These are phyloP conservation scores for Rubus parviflorus DNA, from an alignment of 306 rosid species.

Conservation along the genomic window DNA sequence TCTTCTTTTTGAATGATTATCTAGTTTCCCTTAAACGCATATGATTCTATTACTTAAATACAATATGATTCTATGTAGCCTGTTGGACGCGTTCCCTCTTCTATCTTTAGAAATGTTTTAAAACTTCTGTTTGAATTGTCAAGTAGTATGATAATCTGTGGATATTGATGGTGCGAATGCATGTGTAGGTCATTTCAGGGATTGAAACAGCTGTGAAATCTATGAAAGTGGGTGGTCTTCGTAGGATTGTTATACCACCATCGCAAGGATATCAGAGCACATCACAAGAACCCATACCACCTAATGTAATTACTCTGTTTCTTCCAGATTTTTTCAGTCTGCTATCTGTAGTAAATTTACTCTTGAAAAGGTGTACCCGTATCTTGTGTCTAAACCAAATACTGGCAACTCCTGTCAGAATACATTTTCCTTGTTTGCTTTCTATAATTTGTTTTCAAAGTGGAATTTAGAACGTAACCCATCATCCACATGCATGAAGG, in stretches of 20 bases:
- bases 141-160: neutral
- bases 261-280: constrained; percentile 90
- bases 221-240: constrained; percentile 85
- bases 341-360: neutral
- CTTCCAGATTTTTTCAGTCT: constrained; percentile 14
- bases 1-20: too few species aligned
- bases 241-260: constrained; percentile 82
- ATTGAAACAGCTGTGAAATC: constrained; percentile 78
- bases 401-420: neutral
- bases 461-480: neutral
- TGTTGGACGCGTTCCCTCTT: neutral
- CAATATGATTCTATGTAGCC: neutral
- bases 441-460: neutral
- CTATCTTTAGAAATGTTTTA: neutral
- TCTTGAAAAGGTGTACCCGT: neutral
- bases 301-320: constrained; percentile 55
- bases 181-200: constrained; percentile 73
- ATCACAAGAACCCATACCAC: constrained; percentile 88
- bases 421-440: neutral
- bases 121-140: neutral
- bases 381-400: neutral
- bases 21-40: too few species aligned
- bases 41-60: neutral
- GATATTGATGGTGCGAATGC: constrained; percentile 1
- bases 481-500: neutral